Conservation (phyloP, 306 rosid species). For the Cercis canadensis region DNA sequence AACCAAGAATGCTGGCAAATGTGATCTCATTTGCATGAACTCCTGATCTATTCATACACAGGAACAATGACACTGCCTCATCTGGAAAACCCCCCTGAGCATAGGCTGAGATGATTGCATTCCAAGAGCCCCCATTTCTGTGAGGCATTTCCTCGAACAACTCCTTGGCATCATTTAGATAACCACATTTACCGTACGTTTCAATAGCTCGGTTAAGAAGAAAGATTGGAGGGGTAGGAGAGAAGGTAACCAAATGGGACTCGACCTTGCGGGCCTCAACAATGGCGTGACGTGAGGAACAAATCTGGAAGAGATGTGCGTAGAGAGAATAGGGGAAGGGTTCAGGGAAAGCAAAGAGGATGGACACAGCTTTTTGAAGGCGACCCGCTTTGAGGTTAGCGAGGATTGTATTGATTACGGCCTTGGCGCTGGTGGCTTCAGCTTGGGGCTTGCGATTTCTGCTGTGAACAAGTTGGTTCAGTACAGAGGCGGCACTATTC, state of each 20-base stretch:
- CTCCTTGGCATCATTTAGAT: conserved; percentile 61
- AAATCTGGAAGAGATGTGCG: conserved; percentile 63
- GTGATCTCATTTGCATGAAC: conserved; percentile 51
- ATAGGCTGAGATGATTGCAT: conserved; percentile 62
- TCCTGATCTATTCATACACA: conserved; percentile 49
- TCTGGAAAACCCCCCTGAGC: conserved; percentile 40
- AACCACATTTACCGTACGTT: conserved; percentile 63
- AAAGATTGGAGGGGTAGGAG: conserved; percentile 57
- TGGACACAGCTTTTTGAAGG: conserved; percentile 55
- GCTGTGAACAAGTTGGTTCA: conserved; percentile 43
- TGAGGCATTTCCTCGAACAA: conserved; percentile 83
- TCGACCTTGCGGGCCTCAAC: conserved; percentile 65
- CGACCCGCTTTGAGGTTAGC: conserved; percentile 42
- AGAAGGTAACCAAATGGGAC: conserved; percentile 64
- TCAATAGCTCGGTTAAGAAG: conserved; percentile 76
- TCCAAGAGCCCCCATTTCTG: conserved; percentile 77
- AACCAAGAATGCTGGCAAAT: conserved; percentile 61
- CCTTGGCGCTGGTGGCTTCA: conserved; percentile 31
- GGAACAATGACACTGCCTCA: conserved; percentile 47
- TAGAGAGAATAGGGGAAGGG: conserved; percentile 58
- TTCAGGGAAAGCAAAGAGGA: conserved; percentile 51
- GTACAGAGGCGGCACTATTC: conserved; percentile 45
- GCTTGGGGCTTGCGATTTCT: conserved; percentile 33
- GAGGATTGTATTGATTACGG: conserved; percentile 41
- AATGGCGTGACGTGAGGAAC: conserved; percentile 52